Percentiles rank a stretch among this genome's conserved stretches.
These are phyloP conservation scores for Epichloe brachyelytri DNA, from an alignment of 2,329 filamentous ascomycete species.

Conservation along the genomic window DNA sequence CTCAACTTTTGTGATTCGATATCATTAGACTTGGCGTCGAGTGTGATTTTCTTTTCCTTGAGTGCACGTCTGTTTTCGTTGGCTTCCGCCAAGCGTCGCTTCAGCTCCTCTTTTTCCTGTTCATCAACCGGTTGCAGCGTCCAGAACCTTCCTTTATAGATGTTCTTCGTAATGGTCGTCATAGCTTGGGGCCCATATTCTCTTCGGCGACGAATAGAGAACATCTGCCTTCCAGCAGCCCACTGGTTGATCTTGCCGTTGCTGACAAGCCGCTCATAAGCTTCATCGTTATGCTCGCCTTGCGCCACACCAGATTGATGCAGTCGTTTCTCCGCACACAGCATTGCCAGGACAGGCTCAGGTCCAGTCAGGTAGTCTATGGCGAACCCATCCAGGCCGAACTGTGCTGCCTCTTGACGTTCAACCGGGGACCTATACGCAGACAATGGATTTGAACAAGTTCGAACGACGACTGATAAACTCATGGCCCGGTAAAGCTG, in stretches of 20 bases:
- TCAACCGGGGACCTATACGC: conserved; percentile 43
- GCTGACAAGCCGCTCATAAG: conserved; percentile 52
- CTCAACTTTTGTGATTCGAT: conserved; percentile 30
- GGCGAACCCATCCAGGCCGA: conserved; percentile 70
- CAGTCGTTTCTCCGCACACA: conserved; percentile 61
- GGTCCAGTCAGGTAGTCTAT: conserved; percentile 72
- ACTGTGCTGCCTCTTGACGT: conserved; percentile 35
- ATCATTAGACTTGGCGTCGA: conserved; percentile 26
- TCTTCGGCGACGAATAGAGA: conserved; percentile 53
- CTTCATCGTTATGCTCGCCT: conserved; percentile 48
- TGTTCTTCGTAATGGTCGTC: conserved; percentile 51
- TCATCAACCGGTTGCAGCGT: conserved; percentile 64
- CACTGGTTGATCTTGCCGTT: conserved; percentile 50
- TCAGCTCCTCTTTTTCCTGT: conserved; percentile 48
- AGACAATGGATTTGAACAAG: conserved; percentile 39
- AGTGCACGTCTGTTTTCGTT: conserved; percentile 22
- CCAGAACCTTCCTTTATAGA: conserved; percentile 56
- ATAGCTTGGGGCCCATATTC: conserved; percentile 70
- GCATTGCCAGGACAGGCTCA: conserved; percentile 71
- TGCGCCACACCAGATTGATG: conserved; percentile 55
- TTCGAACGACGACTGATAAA: conserved; percentile 61
- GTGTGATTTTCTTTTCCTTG: conserved; percentile 18
- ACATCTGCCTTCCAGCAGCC: conserved; percentile 53
- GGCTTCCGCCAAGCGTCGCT: conserved; percentile 35
- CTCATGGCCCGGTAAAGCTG: conserved; percentile 50